Percentiles rank a stretch among this genome's conserved stretches.
Conservation (phyloP, 2,329 filamentous ascomycete species). For the Colletotrichum truncatum region DNA sequence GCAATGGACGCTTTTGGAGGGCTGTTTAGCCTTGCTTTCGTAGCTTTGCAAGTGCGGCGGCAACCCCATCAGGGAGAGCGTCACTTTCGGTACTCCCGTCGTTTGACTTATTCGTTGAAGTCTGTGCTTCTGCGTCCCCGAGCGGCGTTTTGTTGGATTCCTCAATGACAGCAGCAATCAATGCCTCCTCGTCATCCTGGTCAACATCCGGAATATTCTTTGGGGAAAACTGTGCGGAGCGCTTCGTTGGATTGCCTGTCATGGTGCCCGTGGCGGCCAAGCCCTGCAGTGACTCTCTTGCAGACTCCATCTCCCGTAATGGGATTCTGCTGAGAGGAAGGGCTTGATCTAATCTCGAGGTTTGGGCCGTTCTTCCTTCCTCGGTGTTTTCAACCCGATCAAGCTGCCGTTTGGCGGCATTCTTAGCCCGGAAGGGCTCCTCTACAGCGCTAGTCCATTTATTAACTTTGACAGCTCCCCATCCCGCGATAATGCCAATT, state of each 20-base stretch:
- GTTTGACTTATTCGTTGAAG: slow-evolving; percentile 28
- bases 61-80: slow-evolving; percentile 64
- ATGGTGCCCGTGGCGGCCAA: slow-evolving; percentile 32
- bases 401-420: slow-evolving; percentile 64
- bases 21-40: slow-evolving; percentile 56
- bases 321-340: slow-evolving; percentile 50
- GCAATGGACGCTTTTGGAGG: background rate
- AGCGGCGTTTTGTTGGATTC: slow-evolving; percentile 52
- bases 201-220: slow-evolving; percentile 49
- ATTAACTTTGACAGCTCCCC: slow-evolving; percentile 95
- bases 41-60: slow-evolving; percentile 68
- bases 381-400: slow-evolving; percentile 35
- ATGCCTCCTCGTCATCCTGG: slow-evolving; percentile 59
- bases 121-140: slow-evolving; percentile 33
- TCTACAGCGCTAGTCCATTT: slow-evolving; percentile 84
- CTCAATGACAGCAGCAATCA: slow-evolving; percentile 57
- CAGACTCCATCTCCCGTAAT: slow-evolving; percentile 48
- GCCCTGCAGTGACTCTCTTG: slow-evolving; percentile 31
- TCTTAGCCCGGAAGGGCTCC: slow-evolving; percentile 83
- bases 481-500: slow-evolving; percentile 84
- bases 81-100: slow-evolving; percentile 42
- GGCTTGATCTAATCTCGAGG: slow-evolving; percentile 46
- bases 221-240: slow-evolving; percentile 46
- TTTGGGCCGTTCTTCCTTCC: slow-evolving; percentile 35
- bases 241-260: slow-evolving; percentile 17